These are phyloP conservation scores for Groenewaldozyma auringiensis DNA, from an alignment of 1,139 yeast species.

Conservation along the genomic window DNA sequence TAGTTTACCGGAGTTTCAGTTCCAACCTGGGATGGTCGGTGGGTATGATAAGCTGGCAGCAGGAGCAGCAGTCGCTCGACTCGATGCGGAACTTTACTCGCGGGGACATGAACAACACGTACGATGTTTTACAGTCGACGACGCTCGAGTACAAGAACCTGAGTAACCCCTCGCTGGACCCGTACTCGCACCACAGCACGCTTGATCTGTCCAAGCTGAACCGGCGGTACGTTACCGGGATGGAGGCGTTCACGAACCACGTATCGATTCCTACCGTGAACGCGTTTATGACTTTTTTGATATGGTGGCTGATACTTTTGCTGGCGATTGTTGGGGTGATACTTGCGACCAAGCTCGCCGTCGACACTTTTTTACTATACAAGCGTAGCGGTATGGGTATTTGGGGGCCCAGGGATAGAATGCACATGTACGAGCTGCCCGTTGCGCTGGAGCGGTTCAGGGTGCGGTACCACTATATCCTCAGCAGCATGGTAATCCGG, in stretches of 20 bases:
- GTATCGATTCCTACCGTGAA: conserved; percentile 28
- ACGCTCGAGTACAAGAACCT: conserved; percentile 21
- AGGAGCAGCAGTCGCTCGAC: conserved; percentile 28
- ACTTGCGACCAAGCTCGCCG: conserved; percentile 18
- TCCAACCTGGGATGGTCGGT: conserved; percentile 31
- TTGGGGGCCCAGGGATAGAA: background rate
- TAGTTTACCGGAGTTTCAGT: conserved; percentile 27
- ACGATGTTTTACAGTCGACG: conserved; percentile 15
- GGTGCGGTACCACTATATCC: conserved; percentile 5
- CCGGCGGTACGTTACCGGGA: conserved; percentile 25
- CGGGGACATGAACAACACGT: conserved; percentile 24
- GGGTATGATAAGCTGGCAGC: conserved; percentile 28
- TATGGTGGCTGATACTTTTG: conserved; percentile 29
- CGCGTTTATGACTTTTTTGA: conserved; percentile 28
- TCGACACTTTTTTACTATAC: conserved; percentile 18
- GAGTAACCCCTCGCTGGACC: background rate
- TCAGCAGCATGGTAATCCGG: conserved; percentile 22
- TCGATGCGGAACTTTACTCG: conserved; percentile 26
- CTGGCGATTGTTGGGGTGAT: conserved; percentile 21
- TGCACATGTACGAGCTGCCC: background rate
- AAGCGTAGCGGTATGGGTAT: background rate
- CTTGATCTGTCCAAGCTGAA: conserved; percentile 3
- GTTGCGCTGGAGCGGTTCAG: conserved; percentile 2
- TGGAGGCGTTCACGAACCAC: conserved; percentile 27
- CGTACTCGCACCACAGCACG: conserved; percentile 1